These are phyloP conservation scores for Fusarium mundagurra DNA, from an alignment of 2,329 filamentous ascomycete genomes.

Conservation along the genomic window DNA sequence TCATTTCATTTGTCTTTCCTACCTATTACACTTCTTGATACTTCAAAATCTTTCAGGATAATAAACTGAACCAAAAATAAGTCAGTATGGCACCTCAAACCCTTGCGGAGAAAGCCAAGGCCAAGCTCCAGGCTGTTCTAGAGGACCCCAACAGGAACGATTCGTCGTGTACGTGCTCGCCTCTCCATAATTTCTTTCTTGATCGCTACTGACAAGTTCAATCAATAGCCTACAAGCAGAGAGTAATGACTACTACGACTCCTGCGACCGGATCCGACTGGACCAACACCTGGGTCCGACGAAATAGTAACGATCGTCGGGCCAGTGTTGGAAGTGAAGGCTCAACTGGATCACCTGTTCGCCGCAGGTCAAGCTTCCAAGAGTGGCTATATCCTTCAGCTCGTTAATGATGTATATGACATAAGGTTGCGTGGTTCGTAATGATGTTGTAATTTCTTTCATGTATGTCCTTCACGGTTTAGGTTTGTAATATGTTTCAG, in stretches of 20 bases:
- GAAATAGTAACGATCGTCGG: constrained; percentile 29
- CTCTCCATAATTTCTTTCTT: fast-evolving
- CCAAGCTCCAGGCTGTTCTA: constrained; percentile 32
- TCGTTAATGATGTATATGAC: constrained; percentile 1
- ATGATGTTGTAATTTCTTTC: background rate
- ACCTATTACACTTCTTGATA: no score
- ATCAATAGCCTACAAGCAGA: constrained; percentile 26
- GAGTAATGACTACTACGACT: constrained; percentile 31
- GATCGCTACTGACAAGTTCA: background rate
- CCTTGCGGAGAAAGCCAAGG: constrained; percentile 30
- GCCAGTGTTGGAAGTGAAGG: constrained; percentile 28
- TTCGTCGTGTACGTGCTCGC: background rate
- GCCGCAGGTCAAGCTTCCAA: constrained; percentile 29
- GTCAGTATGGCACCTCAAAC: constrained; percentile 24
- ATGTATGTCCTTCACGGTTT: background rate
- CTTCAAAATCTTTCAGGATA: background rate
- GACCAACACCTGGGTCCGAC: constrained; percentile 25
- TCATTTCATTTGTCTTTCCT: background rate
- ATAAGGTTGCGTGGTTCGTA: no score
- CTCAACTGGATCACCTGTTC: constrained; percentile 10
- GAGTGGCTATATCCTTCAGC: constrained; percentile 36
- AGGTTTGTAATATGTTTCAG: no score
- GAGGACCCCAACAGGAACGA: constrained; percentile 31
- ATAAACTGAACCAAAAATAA: background rate
- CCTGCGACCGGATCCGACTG: constrained; percentile 21